phyloP scores from a whole-genome alignment of 768 basidiomycete species.

The Lyophyllum semitale region DNA sequence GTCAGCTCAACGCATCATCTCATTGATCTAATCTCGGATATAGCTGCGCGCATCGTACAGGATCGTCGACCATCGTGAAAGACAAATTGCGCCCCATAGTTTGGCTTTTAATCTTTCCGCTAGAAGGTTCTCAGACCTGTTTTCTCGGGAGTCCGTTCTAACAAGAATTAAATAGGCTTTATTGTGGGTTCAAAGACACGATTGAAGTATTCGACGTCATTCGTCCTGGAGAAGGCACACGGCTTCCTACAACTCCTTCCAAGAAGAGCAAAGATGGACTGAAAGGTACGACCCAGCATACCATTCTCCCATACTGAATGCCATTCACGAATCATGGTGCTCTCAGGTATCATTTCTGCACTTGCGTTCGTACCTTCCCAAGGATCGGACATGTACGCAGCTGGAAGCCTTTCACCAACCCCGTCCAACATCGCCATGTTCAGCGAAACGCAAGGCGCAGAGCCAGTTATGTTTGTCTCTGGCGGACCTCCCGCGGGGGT shows the following conservation, averaged over 20 bases:
- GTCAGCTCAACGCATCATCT: constrained; percentile 15
- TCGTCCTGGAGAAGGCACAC: constrained; percentile 23
- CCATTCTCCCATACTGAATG: background rate
- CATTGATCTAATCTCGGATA: background rate
- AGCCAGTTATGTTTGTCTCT: constrained; percentile 63
- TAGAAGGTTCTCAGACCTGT: constrained; percentile 48
- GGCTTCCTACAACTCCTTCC: constrained; percentile 23
- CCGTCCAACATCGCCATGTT: constrained; percentile 66
- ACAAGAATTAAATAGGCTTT: constrained; percentile 10
- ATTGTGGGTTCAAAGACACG: constrained; percentile 31
- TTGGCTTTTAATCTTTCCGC: constrained; percentile 75
- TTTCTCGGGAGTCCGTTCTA: background rate
- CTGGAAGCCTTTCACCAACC: constrained; percentile 67
- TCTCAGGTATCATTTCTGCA: constrained; percentile 80
- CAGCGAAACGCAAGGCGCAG: constrained; percentile 55
- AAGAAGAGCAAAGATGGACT: constrained; percentile 65
- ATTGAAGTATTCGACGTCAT: constrained; percentile 27
- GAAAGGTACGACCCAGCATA: constrained; percentile 61
- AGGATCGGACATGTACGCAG: constrained; percentile 72
- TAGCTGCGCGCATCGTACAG: constrained; percentile 90
- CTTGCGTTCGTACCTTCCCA: constrained; percentile 73
- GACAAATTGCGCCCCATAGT: constrained; percentile 84
- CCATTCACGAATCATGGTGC: background rate
- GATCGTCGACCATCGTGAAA: constrained; percentile 93
- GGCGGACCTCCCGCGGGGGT: constrained; percentile 54